Conservation (phyloP, 495 filamentous ascomycete species). For the Penicillium psychrofluorescens region DNA sequence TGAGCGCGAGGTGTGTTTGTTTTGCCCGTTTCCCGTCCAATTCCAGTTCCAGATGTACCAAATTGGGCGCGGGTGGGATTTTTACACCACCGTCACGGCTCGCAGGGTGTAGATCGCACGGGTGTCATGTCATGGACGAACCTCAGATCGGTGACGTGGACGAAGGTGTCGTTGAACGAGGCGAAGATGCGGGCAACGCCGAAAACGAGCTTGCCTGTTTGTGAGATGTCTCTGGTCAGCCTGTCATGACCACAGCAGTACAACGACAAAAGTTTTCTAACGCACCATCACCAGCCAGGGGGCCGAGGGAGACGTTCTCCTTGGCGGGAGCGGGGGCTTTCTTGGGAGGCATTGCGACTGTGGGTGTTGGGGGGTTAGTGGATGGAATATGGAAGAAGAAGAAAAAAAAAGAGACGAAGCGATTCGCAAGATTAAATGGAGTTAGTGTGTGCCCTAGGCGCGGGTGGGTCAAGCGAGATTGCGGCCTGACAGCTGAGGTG, state of each 20-base stretch:
- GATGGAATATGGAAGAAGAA: constrained; percentile 37
- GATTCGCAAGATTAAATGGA: constrained; percentile 19
- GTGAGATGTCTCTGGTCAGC: constrained; percentile 7
- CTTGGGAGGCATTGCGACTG: constrained; percentile 72
- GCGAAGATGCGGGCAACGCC: constrained; percentile 99
- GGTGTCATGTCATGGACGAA: constrained; percentile 42
- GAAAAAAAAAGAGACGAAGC: constrained; percentile 15
- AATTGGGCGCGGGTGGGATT: neutral
- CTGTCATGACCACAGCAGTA: neutral
- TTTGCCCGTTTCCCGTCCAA: too few relatives aligned
- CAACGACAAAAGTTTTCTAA: constrained; percentile 3
- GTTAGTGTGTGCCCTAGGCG: constrained; percentile 41
- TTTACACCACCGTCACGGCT: too few relatives aligned
- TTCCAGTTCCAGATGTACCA: too few relatives aligned
- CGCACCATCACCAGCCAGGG: constrained; percentile 83
- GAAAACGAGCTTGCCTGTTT: constrained; percentile 89
- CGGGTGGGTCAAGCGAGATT: constrained; percentile 9
- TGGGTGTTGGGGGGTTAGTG: constrained; percentile 31
- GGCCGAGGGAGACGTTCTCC: constrained; percentile 98
- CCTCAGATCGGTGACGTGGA: constrained; percentile 98
- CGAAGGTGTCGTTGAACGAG: constrained; percentile 97
- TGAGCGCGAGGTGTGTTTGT: neutral
- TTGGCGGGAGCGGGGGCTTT: constrained; percentile 66
- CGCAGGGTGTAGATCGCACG: neutral
- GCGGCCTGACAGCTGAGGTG: constrained; percentile 23